Evolutionary conservation across 257 asterid genomes (phyloP).

Genomic region (Fraxinus pennsylvanica): DNA sequence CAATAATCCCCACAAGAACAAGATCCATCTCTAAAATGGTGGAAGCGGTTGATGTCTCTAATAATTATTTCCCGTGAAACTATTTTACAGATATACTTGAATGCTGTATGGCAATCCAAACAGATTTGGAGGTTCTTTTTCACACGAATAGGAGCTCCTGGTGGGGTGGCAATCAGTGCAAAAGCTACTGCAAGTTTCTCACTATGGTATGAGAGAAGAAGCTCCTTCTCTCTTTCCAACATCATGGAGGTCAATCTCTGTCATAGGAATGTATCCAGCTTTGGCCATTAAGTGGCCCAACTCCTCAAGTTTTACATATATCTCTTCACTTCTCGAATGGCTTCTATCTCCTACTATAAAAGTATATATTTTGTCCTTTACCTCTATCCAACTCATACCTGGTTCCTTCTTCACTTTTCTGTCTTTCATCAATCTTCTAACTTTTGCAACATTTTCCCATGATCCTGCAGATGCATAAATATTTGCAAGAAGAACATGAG

Average conservation of each 20-base stretch:
- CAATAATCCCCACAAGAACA: conserved; percentile 88
- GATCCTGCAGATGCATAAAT: conserved; percentile 66
- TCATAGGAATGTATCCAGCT: conserved; percentile 69
- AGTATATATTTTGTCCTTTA: conserved; percentile 57
- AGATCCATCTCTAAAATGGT: conserved; percentile 70
- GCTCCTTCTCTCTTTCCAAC: conserved; percentile 59
- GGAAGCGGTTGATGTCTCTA: conserved; percentile 74
- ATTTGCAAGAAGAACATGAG: conserved; percentile 68
- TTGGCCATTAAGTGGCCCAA: conserved; percentile 54
- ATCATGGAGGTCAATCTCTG: conserved; percentile 64
- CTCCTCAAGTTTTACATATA: conserved; percentile 67
- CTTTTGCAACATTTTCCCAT: conserved; percentile 62
- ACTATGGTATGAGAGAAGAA: conserved; percentile 67
- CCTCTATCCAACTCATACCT: conserved; percentile 86
- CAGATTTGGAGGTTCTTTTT: conserved; percentile 79
- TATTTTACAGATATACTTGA: conserved; percentile 69
- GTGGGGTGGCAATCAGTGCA: conserved; percentile 63
- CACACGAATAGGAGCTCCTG: conserved; percentile 70
- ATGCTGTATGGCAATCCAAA: conserved; percentile 73
- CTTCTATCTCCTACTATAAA: conserved; percentile 72
- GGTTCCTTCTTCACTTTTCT: conserved; percentile 79
- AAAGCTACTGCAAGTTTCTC: conserved; percentile 87
- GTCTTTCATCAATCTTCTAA: conserved; percentile 62
- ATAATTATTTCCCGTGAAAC: conserved; percentile 63
- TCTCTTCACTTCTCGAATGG: conserved; percentile 54